Evolutionary conservation across 768 basidiomycete species (phyloP).

Genomic region (Tephrocybe rancida): DNA sequence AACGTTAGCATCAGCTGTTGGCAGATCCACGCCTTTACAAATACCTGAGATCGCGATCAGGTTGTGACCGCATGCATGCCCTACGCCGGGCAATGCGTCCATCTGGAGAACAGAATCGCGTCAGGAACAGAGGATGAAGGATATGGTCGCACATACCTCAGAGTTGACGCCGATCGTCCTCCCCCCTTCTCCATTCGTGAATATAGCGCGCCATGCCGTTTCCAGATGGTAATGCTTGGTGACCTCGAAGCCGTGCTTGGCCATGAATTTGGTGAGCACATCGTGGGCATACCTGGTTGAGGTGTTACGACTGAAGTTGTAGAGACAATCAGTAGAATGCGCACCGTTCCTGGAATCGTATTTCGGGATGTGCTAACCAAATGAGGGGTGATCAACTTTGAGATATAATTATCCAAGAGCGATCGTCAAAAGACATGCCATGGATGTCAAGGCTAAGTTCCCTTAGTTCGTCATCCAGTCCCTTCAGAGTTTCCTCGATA

Average conservation of each 20-base stretch:
- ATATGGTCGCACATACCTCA: slow-evolving; percentile 48
- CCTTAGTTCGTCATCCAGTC: slow-evolving; percentile 56
- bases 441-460: slow-evolving; percentile 73
- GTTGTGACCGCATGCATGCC: slow-evolving; percentile 84
- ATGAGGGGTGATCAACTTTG: too few species aligned
- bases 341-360: slow-evolving; percentile 68
- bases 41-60: slow-evolving; percentile 70
- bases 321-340: slow-evolving; percentile 14
- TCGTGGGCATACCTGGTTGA: slow-evolving; percentile 68
- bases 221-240: slow-evolving; percentile 60
- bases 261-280: slow-evolving; percentile 67
- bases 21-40: background rate
- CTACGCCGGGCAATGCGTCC: slow-evolving; percentile 63
- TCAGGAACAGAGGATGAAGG: background rate
- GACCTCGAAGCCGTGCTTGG: slow-evolving; percentile 64
- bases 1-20: background rate
- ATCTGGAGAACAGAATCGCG: slow-evolving; percentile 37
- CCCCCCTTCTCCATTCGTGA: slow-evolving; percentile 64
- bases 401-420: background rate
- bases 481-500: slow-evolving; percentile 58
- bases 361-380: slow-evolving; percentile 65
- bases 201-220: slow-evolving; percentile 79
- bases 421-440: slow-evolving; percentile 40
- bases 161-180: slow-evolving; percentile 79
- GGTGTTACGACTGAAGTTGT: background rate